Conservation (phyloP, 371 early-diverging fungal genomes). For the Mucor saturninus region DNA sequence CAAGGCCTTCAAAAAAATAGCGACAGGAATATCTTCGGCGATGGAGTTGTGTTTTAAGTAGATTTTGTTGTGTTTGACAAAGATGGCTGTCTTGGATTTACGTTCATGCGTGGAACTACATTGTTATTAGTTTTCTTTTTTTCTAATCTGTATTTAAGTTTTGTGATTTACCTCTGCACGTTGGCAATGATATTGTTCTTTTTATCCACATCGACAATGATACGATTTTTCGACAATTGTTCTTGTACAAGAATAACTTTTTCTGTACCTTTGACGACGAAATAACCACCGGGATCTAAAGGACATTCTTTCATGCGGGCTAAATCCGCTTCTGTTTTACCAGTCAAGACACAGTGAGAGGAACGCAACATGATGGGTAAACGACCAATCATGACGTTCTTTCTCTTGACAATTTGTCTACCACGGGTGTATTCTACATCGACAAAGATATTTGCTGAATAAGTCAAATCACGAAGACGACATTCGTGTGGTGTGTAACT, state of each 20-base stretch:
- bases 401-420: constrained; percentile 84
- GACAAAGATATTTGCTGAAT: constrained; percentile 95
- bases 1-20: constrained; percentile 89
- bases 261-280: constrained; percentile 98
- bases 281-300: constrained; percentile 99
- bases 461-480: constrained; percentile 98
- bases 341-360: constrained; percentile 87
- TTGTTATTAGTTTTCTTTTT: not conserved
- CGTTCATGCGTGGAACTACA: constrained; percentile 94
- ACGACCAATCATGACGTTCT: constrained; percentile 92
- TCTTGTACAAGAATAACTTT: constrained; percentile 99
- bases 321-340: constrained; percentile 79
- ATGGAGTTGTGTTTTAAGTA: constrained; percentile 96
- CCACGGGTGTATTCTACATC: constrained; percentile 98
- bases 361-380: constrained; percentile 99
- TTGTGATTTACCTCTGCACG: constrained; percentile 43
- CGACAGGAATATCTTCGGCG: constrained; percentile 94
- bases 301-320: constrained; percentile 96
- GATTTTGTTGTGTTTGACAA: constrained; percentile 79
- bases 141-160: not conserved
- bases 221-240: constrained; percentile 99
- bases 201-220: constrained; percentile 95
- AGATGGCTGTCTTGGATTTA: constrained; percentile 97
- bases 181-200: constrained; percentile 77
- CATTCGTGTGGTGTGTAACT: constrained; percentile 98